Percentiles rank a stretch among this genome's conserved stretches.
phyloP scores from a whole-genome alignment of 495 filamentous ascomycete genomes.

The Parathielavia hyrcaniae region DNA sequence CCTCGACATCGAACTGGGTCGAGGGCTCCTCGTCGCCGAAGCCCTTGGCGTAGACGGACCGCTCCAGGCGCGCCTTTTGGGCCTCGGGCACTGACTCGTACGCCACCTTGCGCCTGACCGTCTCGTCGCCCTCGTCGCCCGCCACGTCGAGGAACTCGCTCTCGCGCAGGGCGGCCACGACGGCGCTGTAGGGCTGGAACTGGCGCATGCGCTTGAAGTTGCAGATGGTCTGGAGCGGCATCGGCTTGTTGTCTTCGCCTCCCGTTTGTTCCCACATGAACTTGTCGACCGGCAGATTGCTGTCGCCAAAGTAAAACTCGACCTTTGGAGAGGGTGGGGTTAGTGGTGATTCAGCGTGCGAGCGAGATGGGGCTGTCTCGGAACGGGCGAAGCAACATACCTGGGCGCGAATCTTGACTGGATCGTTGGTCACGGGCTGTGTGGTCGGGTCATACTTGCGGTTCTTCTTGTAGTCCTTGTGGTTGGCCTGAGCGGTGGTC shows the following conservation, averaged over 20 bases:
- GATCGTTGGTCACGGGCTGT: conserved; percentile 62
- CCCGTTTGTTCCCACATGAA: conserved; percentile 72
- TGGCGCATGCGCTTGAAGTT: conserved; percentile 90
- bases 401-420: conserved; percentile 53
- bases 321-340: conserved; percentile 50
- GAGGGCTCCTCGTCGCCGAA: conserved; percentile 71
- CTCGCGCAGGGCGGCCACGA: conserved; percentile 74
- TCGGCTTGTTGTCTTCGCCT: conserved; percentile 69
- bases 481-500: conserved; percentile 22
- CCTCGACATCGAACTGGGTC: conserved; percentile 87
- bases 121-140: conserved; percentile 54
- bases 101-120: conserved; percentile 66
- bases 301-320: conserved; percentile 96
- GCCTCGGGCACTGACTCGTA: conserved; percentile 40
- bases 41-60: conserved; percentile 62
- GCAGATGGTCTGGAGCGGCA: conserved; percentile 67
- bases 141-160: conserved; percentile 60
- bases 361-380: conserved; percentile 1
- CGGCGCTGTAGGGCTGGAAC: conserved; percentile 74
- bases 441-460: conserved; percentile 60
- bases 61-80: conserved; percentile 30
- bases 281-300: conserved; percentile 81
- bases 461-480: conserved; percentile 35
- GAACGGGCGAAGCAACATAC: conserved; percentile 4
- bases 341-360: conserved; percentile 10